Percentiles rank a stretch among this genome's conserved stretches.
phyloP scores from a whole-genome alignment of 2,329 filamentous ascomycete genomes.

The Whalleya microplaca region DNA sequence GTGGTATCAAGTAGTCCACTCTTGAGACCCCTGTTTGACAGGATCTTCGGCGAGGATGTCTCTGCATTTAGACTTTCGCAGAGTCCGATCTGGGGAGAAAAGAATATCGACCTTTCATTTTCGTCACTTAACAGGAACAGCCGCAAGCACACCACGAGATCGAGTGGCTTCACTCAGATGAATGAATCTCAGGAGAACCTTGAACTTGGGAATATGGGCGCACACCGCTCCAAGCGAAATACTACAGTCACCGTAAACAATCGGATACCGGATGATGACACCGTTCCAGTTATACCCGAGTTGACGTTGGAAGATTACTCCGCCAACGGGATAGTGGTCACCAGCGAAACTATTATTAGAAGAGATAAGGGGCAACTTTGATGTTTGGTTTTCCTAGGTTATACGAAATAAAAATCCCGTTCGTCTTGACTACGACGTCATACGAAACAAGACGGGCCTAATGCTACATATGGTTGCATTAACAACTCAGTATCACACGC shows the following conservation, averaged over 20 bases:
- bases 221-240: slow-evolving; percentile 19
- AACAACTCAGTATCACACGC: neutral
- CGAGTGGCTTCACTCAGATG: slow-evolving; percentile 23
- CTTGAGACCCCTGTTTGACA: slow-evolving; percentile 23
- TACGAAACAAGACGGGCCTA: neutral
- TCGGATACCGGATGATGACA: slow-evolving; percentile 15
- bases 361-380: slow-evolving; percentile 23
- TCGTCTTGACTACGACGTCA: neutral
- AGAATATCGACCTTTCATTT: slow-evolving; percentile 3
- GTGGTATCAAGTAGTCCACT: slow-evolving; percentile 26
- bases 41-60: neutral
- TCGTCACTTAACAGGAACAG: slow-evolving; percentile 6
- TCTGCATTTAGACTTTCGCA: neutral
- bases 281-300: neutral
- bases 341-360: slow-evolving; percentile 26
- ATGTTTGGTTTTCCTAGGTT: neutral
- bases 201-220: slow-evolving; percentile 24
- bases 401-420: neutral
- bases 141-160: slow-evolving; percentile 9
- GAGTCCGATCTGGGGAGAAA: slow-evolving; percentile 7
- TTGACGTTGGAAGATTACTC: slow-evolving; percentile 11
- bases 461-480: neutral
- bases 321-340: slow-evolving; percentile 22
- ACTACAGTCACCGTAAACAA: slow-evolving; percentile 21
- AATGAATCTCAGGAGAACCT: slow-evolving; percentile 17